Percentiles rank a stretch among this genome's conserved stretches.
These are phyloP conservation scores for Aurantiochytrium sp. DNA, from an alignment of 108 stramenopile species.

Conservation along the genomic window DNA sequence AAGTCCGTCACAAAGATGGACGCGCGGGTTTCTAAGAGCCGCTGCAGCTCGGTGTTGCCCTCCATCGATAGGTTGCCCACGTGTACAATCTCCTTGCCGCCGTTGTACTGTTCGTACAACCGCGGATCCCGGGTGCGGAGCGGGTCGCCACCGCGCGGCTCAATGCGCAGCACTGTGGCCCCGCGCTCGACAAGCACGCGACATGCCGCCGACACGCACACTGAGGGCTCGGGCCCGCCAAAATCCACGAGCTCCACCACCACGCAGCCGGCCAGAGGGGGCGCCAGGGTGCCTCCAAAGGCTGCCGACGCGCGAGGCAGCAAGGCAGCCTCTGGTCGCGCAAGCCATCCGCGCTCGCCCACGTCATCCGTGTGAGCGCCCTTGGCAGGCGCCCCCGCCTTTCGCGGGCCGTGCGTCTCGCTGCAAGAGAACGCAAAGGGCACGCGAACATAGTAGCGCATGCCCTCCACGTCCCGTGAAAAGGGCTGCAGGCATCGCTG, in stretches of 20 bases:
- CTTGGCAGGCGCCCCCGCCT: not conserved
- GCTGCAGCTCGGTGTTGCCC: not conserved
- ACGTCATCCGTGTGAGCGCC: not conserved
- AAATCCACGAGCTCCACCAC: constrained; percentile 19
- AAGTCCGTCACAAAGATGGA: not conserved
- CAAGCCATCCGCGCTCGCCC: not conserved
- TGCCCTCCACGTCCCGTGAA: not conserved
- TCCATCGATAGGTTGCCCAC: not conserved
- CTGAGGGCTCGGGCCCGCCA: not conserved
- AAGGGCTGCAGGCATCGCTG: not conserved
- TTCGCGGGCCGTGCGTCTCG: not conserved
- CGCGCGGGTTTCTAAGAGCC: not conserved
- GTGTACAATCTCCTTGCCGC: constrained; percentile 3
- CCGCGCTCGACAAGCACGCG: not conserved
- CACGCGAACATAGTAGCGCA: not conserved
- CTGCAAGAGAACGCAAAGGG: constrained; percentile 7
- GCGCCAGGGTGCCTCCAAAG: not conserved
- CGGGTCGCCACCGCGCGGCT: not conserved
- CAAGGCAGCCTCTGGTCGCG: not conserved
- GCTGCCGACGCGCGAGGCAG: not conserved
- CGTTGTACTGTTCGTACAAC: not conserved
- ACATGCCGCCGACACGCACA: not conserved
- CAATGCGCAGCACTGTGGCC: not conserved
- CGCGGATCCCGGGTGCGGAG: not conserved
- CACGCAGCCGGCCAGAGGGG: not conserved